phyloP scores from a whole-genome alignment of 2,329 filamentous ascomycete genomes.

The Stachybotrys echinatus region DNA sequence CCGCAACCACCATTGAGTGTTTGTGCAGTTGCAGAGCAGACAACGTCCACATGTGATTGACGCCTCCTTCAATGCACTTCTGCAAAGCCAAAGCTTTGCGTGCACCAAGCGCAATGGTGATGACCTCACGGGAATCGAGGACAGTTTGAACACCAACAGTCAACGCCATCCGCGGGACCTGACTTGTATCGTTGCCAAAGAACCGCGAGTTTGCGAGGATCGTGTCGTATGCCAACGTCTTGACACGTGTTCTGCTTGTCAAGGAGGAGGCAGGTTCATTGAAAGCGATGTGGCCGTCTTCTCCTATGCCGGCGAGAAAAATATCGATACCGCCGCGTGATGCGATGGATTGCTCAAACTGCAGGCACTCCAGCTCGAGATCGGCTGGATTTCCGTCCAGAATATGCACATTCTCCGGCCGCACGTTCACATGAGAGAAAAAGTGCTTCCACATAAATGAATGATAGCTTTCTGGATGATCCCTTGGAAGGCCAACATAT shows the following conservation, averaged over 20 bases:
- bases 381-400: slow-evolving; percentile 69
- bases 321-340: slow-evolving; percentile 67
- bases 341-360: slow-evolving; percentile 66
- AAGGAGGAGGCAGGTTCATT: slow-evolving; percentile 74
- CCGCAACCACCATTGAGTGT: slow-evolving; percentile 70
- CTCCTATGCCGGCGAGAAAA: slow-evolving; percentile 70
- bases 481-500: slow-evolving; percentile 67
- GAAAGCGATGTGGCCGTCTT: slow-evolving; percentile 76
- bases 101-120: slow-evolving; percentile 67
- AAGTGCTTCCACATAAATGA: slow-evolving; percentile 81
- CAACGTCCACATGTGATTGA: slow-evolving; percentile 79
- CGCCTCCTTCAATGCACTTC: slow-evolving; percentile 66
- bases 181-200: slow-evolving; percentile 9
- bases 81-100: slow-evolving; percentile 69
- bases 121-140: slow-evolving; percentile 54
- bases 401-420: slow-evolving; percentile 65
- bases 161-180: slow-evolving; percentile 13
- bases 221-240: slow-evolving; percentile 74
- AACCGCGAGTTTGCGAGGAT: slow-evolving; percentile 72
- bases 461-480: slow-evolving; percentile 74
- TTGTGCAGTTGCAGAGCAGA: slow-evolving; percentile 68
- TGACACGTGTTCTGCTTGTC: slow-evolving; percentile 65
- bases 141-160: slow-evolving; percentile 30
- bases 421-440: slow-evolving; percentile 69
- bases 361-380: slow-evolving; percentile 62